These are phyloP conservation scores for Alternaria arbusti DNA, from an alignment of 2,329 filamentous ascomycete species.

Conservation along the genomic window DNA sequence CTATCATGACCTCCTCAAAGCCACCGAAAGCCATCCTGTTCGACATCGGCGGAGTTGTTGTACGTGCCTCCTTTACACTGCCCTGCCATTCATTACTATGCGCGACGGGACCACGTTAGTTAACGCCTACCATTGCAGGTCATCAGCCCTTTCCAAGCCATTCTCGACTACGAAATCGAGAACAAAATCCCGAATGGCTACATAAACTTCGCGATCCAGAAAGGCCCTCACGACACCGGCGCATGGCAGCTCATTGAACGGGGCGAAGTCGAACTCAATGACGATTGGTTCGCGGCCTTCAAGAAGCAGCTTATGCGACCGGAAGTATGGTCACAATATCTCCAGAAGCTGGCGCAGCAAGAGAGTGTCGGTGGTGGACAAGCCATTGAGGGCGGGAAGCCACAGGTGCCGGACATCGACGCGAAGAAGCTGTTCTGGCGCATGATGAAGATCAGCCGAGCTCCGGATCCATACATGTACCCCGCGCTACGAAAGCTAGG, in stretches of 20 bases:
- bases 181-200: conserved; percentile 83
- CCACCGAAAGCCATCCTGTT: conserved; percentile 65
- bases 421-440: conserved; percentile 82
- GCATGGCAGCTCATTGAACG: conserved; percentile 89
- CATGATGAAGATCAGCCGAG: conserved; percentile 81
- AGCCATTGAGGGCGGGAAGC: conserved; percentile 44
- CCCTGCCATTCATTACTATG: not conserved
- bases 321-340: conserved; percentile 71
- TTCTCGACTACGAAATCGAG: conserved; percentile 84
- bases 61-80: conserved; percentile 60
- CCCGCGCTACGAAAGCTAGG: conserved; percentile 77
- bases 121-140: conserved; percentile 62
- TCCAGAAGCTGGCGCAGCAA: conserved; percentile 36
- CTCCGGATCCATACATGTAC: conserved; percentile 85
- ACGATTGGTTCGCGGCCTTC: conserved; percentile 77
- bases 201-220: conserved; percentile 89
- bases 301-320: conserved; percentile 72
- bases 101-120: not conserved
- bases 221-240: conserved; percentile 72
- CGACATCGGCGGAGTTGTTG: conserved; percentile 96
- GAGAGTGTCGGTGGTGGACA: conserved; percentile 35
- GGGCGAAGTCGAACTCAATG: conserved; percentile 78
- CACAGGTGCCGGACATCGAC: conserved; percentile 75
- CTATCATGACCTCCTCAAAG: conserved; percentile 17
- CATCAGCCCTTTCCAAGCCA: conserved; percentile 88